phyloP scores from a whole-genome alignment of 257 asterid species.

The Jacaranda mimosifolia region DNA sequence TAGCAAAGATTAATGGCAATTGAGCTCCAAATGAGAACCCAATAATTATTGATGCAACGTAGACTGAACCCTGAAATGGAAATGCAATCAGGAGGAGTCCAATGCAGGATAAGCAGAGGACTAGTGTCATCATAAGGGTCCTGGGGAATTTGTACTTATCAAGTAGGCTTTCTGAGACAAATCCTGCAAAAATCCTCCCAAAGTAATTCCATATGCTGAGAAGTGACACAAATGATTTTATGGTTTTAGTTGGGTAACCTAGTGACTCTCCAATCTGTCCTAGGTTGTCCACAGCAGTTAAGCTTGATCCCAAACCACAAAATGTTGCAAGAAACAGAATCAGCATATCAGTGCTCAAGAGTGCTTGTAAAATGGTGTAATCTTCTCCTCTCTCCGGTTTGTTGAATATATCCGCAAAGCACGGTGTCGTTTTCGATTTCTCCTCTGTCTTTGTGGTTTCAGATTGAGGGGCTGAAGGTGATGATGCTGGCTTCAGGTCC shows the following conservation, averaged over 20 bases:
- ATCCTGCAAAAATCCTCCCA: constrained; percentile 80
- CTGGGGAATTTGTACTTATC: constrained; percentile 68
- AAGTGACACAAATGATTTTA: constrained; percentile 69
- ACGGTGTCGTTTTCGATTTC: constrained; percentile 16
- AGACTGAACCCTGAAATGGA: constrained; percentile 71
- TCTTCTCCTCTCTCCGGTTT: constrained; percentile 84
- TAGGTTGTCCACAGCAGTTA: constrained; percentile 80
- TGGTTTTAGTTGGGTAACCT: constrained; percentile 74
- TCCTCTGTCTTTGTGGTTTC: neutral
- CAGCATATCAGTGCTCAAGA: constrained; percentile 69
- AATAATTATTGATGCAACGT: constrained; percentile 65
- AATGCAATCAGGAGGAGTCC: constrained; percentile 76
- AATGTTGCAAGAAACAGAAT: constrained; percentile 68
- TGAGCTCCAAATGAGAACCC: constrained; percentile 90
- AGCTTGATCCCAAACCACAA: constrained; percentile 78
- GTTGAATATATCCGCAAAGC: constrained; percentile 46
- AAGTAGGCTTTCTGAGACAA: constrained; percentile 66
- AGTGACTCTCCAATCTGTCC: constrained; percentile 83
- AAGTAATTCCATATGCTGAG: constrained; percentile 84
- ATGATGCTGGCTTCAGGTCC: too few species aligned
- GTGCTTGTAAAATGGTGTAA: constrained; percentile 72
- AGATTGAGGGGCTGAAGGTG: neutral
- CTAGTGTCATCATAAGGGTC: constrained; percentile 75
- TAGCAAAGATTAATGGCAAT: constrained; percentile 62
- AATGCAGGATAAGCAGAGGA: constrained; percentile 63